Conservation (phyloP, 371 early-diverging fungal genomes). For the Rhizopus sp. region DNA sequence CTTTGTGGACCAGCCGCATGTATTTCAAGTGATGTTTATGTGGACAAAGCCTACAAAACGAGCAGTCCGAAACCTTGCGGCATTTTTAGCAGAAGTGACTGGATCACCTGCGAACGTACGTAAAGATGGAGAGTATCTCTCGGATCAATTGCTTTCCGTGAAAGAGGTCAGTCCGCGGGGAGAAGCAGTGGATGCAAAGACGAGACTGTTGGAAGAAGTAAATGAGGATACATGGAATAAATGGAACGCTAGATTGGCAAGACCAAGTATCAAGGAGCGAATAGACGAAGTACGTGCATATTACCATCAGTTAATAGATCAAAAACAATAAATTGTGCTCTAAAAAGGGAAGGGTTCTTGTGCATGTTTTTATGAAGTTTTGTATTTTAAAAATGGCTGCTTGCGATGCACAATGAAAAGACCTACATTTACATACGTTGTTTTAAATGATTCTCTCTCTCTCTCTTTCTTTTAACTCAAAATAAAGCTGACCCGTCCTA, state of each 20-base stretch:
- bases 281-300: constrained; percentile 17
- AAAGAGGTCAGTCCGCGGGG: constrained; percentile 26
- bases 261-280: constrained; percentile 30
- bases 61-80: constrained; percentile 25
- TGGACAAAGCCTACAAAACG: constrained; percentile 24
- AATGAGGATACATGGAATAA: constrained; percentile 23
- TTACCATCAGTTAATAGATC: constrained; percentile 1
- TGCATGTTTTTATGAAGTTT: no score
- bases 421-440: no score
- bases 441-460: no score
- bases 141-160: constrained; percentile 12
- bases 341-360: no score
- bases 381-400: no score
- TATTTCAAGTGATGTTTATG: constrained; percentile 61
- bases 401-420: no score
- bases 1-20: constrained; percentile 80
- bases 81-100: constrained; percentile 28
- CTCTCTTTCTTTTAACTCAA: no score
- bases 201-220: constrained; percentile 9
- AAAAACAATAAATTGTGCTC: no score
- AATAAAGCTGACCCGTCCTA: no score
- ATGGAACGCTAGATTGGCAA: constrained; percentile 29
- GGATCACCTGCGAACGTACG: constrained; percentile 9
- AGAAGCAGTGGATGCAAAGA: constrained; percentile 22
- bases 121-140: constrained; percentile 8